These are phyloP conservation scores for Saitozyma sp. DNA, from an alignment of 768 basidiomycete genomes.

Conservation along the genomic window DNA sequence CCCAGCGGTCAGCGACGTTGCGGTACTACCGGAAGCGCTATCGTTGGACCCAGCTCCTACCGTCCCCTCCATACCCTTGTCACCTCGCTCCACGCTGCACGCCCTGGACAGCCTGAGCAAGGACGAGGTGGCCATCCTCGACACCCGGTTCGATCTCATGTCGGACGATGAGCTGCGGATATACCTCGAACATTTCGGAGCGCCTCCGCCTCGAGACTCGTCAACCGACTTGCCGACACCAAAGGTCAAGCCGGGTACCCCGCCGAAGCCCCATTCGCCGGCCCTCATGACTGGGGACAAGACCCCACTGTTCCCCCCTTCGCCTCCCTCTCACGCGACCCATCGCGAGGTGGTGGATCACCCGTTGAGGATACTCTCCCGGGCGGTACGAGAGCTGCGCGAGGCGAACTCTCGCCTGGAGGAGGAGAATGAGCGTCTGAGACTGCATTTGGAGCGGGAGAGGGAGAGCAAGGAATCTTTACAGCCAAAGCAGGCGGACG, in stretches of 20 bases:
- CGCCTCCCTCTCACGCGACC: constrained; percentile 19
- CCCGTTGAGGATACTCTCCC: constrained; percentile 31
- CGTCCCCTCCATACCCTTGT: background rate
- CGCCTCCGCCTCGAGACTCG: background rate
- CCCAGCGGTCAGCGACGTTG: background rate
- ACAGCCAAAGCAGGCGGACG: constrained; percentile 11
- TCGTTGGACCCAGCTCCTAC: background rate
- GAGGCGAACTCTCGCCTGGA: constrained; percentile 28
- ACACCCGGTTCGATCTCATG: constrained; percentile 37
- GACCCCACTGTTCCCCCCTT: constrained; percentile 39
- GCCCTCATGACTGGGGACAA: background rate
- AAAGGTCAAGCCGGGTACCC: background rate
- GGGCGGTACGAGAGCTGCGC: constrained; percentile 31
- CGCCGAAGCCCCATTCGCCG: background rate
- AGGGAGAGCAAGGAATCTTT: background rate
- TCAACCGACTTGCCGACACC: no score
- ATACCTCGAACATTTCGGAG: constrained; percentile 1
- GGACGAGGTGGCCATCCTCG: constrained; percentile 29
- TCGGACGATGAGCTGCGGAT: constrained; percentile 25
- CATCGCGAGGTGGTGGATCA: constrained; percentile 20
- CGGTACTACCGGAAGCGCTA: background rate
- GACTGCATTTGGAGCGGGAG: constrained; percentile 11
- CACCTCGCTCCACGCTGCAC: background rate
- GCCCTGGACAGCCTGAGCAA: constrained; percentile 22
- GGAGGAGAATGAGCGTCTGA: constrained; percentile 34